Evolutionary conservation across 768 basidiomycete genomes (phyloP), one percentile per base, ranked within the genome.

Genomic region (Zangia roseola): DNA sequence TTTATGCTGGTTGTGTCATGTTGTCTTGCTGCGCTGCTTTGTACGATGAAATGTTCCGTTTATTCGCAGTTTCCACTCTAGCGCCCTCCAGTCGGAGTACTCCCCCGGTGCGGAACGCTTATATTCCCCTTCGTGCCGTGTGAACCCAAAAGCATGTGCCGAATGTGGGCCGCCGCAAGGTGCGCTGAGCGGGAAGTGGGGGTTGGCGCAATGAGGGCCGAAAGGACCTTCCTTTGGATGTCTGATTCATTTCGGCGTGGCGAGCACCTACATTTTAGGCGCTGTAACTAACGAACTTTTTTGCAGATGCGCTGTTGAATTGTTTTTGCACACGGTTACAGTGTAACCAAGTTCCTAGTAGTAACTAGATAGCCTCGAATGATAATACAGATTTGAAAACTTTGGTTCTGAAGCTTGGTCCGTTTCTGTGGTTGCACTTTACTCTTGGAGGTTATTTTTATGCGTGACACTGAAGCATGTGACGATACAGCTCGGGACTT

Each of bases 41-140:
- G n/a, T 53, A 66, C 57, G 81, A 83, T 83, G 81, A 83, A 81
- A 74, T 35, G 67, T 72, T 72, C 77, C 79, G 69, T 78, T 75
- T 80, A 88, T 89, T 88, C 86, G 86, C 86, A 88, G 86, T 88
- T 86, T 88, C 83, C 83, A 79, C 86, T 79, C 75, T 76, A 88
- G 82, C 60, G 77, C 73, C 83, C 83, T 84, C 77, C 69, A 40
- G 56, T 52, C 28, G 76, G 77, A 82, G 83, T 71, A 87, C 86
- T 88, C 87, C 86, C 72, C 77, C 79, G 81, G 71, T 74, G 74
- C 74, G 51, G 74, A 86, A 82, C 79, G 77, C 74, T 74, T 74
- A 87, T 71, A 83, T 58, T 88, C 82, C 79, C 84, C 83, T 84
- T 80, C 69, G 68, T 52, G 65, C 65, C 67, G 70, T 79, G 71